A percentile compares a stretch with the other conserved stretches of the same genome.
phyloP scores from a whole-genome alignment of 441 rosid genomes.

The Erysimum pusillum region DNA sequence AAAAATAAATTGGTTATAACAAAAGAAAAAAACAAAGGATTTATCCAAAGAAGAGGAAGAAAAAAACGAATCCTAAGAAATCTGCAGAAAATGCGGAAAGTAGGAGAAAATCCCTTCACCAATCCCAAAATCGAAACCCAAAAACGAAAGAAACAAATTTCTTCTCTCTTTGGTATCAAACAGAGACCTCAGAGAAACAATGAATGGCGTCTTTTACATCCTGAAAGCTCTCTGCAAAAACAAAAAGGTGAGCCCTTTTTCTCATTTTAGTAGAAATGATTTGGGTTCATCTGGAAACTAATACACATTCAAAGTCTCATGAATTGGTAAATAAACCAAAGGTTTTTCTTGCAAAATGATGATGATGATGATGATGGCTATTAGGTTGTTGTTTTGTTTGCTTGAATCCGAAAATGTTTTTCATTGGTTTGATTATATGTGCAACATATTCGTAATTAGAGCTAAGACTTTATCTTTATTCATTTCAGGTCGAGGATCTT shows the following conservation, averaged over 20 bases:
- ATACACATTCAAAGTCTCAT: constrained; percentile 8
- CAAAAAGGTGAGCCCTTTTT: neutral
- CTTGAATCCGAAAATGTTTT: constrained; percentile 23
- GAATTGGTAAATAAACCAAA: neutral
- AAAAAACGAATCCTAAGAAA: constrained; percentile 4
- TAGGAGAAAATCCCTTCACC: neutral
- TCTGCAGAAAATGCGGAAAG: constrained; percentile 16
- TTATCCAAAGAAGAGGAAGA: neutral
- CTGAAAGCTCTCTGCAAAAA: constrained; percentile 3
- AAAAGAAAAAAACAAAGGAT: neutral
- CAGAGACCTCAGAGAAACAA: constrained; percentile 14
- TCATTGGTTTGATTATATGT: constrained; percentile 1
- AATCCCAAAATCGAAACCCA: neutral
- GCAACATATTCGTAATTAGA: neutral
- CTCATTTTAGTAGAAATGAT: neutral
- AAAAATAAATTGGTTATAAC: neutral
- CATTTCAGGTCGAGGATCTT: constrained; percentile 22
- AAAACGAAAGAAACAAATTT: constrained; percentile 15
- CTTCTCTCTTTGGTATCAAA: constrained; percentile 25
- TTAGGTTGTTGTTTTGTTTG: constrained; percentile 15
- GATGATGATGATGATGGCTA: neutral
- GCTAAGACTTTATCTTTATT: neutral
- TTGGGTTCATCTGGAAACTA: neutral
- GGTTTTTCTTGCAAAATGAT: neutral
- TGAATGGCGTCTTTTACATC: constrained; percentile 15